phyloP scores from a whole-genome alignment of 1,284 basidiomycete genomes.

The Naganishia cerealis region DNA sequence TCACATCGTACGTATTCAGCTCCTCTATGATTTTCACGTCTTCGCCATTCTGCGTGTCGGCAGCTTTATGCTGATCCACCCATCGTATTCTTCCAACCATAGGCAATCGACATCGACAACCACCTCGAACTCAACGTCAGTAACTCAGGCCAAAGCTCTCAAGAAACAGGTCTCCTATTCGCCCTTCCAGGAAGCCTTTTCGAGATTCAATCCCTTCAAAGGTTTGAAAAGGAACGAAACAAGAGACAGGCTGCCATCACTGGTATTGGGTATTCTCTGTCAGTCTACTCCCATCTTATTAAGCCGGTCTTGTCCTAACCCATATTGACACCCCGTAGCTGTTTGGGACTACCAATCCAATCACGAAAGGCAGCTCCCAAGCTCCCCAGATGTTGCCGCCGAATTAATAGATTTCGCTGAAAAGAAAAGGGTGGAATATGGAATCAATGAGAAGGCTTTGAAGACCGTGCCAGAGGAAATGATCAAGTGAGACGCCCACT shows the following conservation, averaged over 20 bases:
- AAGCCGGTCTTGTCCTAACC: background rate
- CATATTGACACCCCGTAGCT: slow-evolving; percentile 56
- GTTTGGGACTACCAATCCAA: slow-evolving; percentile 76
- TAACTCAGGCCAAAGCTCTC: background rate
- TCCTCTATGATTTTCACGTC: background rate
- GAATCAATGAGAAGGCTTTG: slow-evolving; percentile 69
- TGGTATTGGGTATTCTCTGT: slow-evolving; percentile 73
- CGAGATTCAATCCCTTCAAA: slow-evolving; percentile 64
- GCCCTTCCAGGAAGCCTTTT: slow-evolving; percentile 65
- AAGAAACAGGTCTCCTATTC: slow-evolving; percentile 60
- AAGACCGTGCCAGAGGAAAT: slow-evolving; percentile 60
- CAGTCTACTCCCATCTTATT: slow-evolving; percentile 38
- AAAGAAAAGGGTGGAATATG: slow-evolving; percentile 62
- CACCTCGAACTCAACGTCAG: background rate
- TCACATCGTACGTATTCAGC: slow-evolving; percentile 66
- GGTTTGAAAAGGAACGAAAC: slow-evolving; percentile 69
- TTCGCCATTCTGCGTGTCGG: background rate
- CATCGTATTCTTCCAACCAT: background rate
- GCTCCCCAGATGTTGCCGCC: slow-evolving; percentile 50
- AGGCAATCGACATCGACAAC: slow-evolving; percentile 1
- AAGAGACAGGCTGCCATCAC: slow-evolving; percentile 72
- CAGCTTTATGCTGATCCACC: background rate
- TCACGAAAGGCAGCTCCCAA: slow-evolving; percentile 50
- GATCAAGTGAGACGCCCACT: slow-evolving; percentile 42
- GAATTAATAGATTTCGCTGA: slow-evolving; percentile 66